Conservation (phyloP, 768 basidiomycete genomes). For the Mycena vitilis region DNA sequence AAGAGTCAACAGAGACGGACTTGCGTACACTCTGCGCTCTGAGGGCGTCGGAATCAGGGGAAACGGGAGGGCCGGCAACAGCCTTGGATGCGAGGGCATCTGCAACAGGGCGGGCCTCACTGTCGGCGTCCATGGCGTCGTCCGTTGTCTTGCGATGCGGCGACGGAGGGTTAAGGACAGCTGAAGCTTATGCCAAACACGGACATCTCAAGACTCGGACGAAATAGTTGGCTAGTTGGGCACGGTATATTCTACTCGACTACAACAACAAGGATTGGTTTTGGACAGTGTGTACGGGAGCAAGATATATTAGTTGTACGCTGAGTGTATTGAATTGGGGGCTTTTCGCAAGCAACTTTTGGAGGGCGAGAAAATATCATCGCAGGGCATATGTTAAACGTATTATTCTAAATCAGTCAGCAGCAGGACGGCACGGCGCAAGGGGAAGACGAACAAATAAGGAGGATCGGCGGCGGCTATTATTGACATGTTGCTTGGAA, state of each 20-base stretch:
- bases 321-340: slow-evolving; percentile 15
- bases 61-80: slow-evolving; percentile 27
- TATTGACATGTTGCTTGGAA: slow-evolving; percentile 29
- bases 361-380: slow-evolving; percentile 1
- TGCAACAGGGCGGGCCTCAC: neutral
- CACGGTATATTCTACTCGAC: slow-evolving; percentile 2
- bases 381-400: slow-evolving; percentile 4
- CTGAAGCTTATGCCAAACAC: neutral
- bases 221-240: no score
- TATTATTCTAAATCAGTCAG: slow-evolving; percentile 20
- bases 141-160: neutral
- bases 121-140: slow-evolving; percentile 15
- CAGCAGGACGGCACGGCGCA: neutral
- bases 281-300: neutral
- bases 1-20: slow-evolving; percentile 83
- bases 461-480: neutral
- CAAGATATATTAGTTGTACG: slow-evolving; percentile 24
- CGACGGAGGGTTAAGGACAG: neutral
- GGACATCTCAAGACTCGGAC: neutral
- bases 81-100: neutral
- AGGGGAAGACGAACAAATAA: slow-evolving; percentile 18
- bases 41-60: slow-evolving; percentile 44
- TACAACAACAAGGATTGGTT: slow-evolving; percentile 18
- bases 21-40: slow-evolving; percentile 66
- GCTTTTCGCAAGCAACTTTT: slow-evolving; percentile 19